phyloP scores from a whole-genome alignment of 2,329 filamentous ascomycete genomes.

The Cladosporium sphaerospermum region DNA sequence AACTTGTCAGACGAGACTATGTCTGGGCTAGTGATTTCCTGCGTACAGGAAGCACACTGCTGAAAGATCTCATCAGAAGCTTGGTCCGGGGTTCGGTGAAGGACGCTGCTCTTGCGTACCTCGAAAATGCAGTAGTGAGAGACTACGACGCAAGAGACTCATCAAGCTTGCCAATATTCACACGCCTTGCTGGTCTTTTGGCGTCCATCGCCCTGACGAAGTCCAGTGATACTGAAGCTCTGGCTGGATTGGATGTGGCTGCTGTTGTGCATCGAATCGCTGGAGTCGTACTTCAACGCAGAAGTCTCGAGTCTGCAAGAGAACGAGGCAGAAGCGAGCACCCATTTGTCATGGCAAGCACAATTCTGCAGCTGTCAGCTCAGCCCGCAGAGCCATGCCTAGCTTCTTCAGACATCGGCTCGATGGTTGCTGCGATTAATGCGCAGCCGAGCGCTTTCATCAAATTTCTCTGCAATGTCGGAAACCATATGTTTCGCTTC shows the following conservation, averaged over 20 bases:
- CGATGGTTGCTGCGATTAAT: background rate
- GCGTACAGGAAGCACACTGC: background rate
- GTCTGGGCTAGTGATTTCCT: background rate
- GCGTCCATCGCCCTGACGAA: background rate
- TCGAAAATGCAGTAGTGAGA: background rate
- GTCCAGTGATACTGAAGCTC: background rate
- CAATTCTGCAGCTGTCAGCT: background rate
- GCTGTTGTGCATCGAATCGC: background rate
- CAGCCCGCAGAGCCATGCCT: background rate
- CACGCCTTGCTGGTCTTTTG: slow-evolving; percentile 1
- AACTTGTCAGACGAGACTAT: background rate
- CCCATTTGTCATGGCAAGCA: slow-evolving; percentile 5
- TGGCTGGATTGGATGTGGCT: background rate
- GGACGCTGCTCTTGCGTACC: slow-evolving; percentile 1
- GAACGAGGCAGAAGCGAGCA: background rate
- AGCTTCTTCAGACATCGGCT: background rate
- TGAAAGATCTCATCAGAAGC: slow-evolving; percentile 6
- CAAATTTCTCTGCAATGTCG: slow-evolving; percentile 3
- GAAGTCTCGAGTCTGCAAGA: too few species aligned
- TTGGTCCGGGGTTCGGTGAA: slow-evolving; percentile 1
- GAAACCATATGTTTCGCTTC: slow-evolving; percentile 3
- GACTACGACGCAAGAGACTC: background rate
- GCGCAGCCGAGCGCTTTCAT: background rate
- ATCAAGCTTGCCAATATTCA: background rate
- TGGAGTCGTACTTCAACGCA: background rate